These are phyloP conservation scores for Rhodotorula sp. DNA, from an alignment of 1,284 basidiomycete genomes.

Conservation along the genomic window DNA sequence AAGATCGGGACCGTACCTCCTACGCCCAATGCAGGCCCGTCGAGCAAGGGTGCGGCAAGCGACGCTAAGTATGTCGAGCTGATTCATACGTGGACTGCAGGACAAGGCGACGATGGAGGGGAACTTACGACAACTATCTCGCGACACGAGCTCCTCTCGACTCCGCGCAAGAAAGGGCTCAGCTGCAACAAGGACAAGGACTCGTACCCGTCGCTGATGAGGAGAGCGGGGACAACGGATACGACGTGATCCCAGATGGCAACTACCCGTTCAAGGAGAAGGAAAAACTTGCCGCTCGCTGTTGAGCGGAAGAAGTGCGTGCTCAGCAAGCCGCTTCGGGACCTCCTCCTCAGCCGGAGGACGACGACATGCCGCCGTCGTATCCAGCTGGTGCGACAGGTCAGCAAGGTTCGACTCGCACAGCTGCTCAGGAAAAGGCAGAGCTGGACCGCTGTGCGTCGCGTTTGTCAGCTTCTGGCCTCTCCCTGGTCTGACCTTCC, in stretches of 20 bases:
- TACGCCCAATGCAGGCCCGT: not conserved
- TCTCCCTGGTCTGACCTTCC: not conserved
- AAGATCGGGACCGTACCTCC: constrained; percentile 28
- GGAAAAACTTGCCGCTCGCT: constrained; percentile 3
- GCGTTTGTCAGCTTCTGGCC: not conserved
- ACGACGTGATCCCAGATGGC: constrained; percentile 28
- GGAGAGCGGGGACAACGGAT: constrained; percentile 27
- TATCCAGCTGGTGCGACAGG: constrained; percentile 8
- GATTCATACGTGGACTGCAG: constrained; percentile 32
- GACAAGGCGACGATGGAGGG: not conserved
- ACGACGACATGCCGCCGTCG: constrained; percentile 8
- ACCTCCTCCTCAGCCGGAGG: not conserved
- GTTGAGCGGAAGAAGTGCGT: constrained; percentile 7
- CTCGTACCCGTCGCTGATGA: not conserved
- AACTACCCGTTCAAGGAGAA: constrained; percentile 35
- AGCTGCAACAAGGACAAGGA: not conserved
- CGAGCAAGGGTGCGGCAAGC: not conserved
- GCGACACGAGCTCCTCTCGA: not conserved
- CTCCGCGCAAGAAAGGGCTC: constrained; percentile 7
- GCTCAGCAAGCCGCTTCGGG: not conserved
- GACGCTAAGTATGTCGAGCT: constrained; percentile 23
- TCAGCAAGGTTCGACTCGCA: not conserved
- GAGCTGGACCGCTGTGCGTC: constrained; percentile 13
- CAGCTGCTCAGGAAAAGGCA: constrained; percentile 20
- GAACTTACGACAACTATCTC: not conserved